phyloP scores from a whole-genome alignment of 225 moss, liverwort and hornwort species.

The Pseudoscleropodium purum region DNA sequence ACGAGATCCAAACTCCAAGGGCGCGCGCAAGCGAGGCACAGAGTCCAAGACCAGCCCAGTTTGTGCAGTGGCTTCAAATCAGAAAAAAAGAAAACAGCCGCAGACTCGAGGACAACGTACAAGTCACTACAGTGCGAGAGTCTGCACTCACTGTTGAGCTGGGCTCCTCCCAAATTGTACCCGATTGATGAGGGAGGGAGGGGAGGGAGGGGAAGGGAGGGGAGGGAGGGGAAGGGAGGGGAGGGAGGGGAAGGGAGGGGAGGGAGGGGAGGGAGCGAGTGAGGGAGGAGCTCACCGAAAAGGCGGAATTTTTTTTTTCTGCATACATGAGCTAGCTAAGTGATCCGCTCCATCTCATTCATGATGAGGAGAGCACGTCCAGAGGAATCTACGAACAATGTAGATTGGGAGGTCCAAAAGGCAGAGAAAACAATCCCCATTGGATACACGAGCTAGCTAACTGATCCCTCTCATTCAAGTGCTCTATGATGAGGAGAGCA shows the following conservation, averaged over 20 bases:
- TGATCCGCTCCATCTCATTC: no score
- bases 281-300: not conserved
- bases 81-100: not conserved
- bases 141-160: not conserved
- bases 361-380: no score
- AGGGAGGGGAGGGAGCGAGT: not conserved
- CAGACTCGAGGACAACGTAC: not conserved
- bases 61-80: not conserved
- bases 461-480: not conserved
- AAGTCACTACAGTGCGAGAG: not conserved
- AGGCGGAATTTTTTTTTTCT: not conserved
- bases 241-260: no score
- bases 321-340: no score
- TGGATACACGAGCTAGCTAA: no score
- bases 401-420: no score
- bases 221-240: no score
- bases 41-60: not conserved
- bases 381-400: no score
- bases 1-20: conserved; percentile 4
- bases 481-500: no score
- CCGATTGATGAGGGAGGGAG: not conserved
- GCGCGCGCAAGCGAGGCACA: not conserved
- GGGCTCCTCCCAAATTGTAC: not conserved
- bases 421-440: no score
- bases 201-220: no score